Base-by-base conservation (phyloP, 306 rosid species). In the Dalbergia cultrata region DNA sequence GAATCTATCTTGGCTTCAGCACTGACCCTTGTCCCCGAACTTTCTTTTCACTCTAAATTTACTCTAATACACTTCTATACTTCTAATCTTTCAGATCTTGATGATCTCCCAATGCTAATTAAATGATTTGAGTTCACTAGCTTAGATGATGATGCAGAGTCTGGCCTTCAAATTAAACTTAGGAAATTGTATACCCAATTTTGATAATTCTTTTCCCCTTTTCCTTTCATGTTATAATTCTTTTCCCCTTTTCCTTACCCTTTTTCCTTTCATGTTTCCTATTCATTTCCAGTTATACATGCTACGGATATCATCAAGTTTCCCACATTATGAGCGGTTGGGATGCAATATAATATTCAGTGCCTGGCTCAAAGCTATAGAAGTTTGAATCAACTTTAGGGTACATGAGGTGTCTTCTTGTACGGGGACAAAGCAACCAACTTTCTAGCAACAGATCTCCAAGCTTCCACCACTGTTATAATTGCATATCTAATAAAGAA, bases 371-470 rank as follows among this genome's bases (percentile, higher is more conserved):
- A 54, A 74, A 77, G 71, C 66, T 71, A 75, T 72, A 58, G 59
- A 53, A 75, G 73, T 10, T 71, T 88, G 94, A 83, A 82, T 78
- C 81, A 82, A 75, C 94, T 90, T 92, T 90, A 82, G 90, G 93
- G 89, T 80, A 87, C 94, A 88, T 7, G 73, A 47, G 56, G 84
- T 88, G 89, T 74, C 81, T 22, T 66, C 56, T 19, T 82, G 89
- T 80, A 75, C 60, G 90, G 91, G 74, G 89, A 85, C 91, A 86
- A 70, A 81, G 84, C 68, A 88, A 88, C 87, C 77, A 31, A 75
- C 58, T 82, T 80, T 69, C 67, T 74, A 54, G 78, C 60, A 43
- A 31, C 72, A 44, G 85, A 86, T 89, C 76, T 78, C 64, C 76
- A 67, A 70, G 50, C 78, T 56, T 68, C 60, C 60, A 54, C 54